Evolutionary conservation across 2,329 filamentous ascomycete genomes (phyloP).

Genomic region (Periconia sp.): DNA sequence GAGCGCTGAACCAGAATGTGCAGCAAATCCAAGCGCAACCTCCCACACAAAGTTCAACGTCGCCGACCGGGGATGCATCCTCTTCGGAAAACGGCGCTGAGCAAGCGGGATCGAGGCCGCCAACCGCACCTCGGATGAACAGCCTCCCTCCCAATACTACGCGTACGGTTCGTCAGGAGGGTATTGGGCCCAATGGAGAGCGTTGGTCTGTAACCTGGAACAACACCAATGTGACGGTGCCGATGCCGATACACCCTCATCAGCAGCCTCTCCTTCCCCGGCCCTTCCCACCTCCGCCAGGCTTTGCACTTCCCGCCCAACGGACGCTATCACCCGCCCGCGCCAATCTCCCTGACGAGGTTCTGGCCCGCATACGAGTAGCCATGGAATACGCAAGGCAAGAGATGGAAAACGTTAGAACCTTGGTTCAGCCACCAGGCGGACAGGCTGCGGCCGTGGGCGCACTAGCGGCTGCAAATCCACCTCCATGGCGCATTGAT

Average conservation of each 20-base stretch:
- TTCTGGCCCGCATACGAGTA: conserved; percentile 26
- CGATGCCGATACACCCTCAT: conserved; percentile 23
- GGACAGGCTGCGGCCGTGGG: conserved; percentile 11
- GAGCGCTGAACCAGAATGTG: conserved; percentile 26
- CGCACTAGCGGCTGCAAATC: conserved; percentile 7
- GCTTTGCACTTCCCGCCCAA: conserved; percentile 23
- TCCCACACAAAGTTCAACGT: not conserved
- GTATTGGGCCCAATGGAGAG: conserved; percentile 58
- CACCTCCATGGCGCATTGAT: conserved; percentile 37
- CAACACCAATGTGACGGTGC: conserved; percentile 46
- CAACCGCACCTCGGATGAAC: conserved; percentile 9
- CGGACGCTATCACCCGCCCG: conserved; percentile 19
- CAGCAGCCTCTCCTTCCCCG: conserved; percentile 30
- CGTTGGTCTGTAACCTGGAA: conserved; percentile 61
- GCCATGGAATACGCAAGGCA: conserved; percentile 34
- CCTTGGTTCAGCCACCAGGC: conserved; percentile 24
- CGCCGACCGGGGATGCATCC: conserved; percentile 17
- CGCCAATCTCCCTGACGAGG: conserved; percentile 20
- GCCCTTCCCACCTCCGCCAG: conserved; percentile 26
- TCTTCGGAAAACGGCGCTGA: conserved; percentile 13
- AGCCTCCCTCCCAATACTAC: conserved; percentile 33
- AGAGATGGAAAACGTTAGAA: conserved; percentile 40
- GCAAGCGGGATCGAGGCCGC: conserved; percentile 6
- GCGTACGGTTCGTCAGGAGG: conserved; percentile 57
- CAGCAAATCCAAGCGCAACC: conserved; percentile 18